Base-by-base conservation (phyloP, 2,329 filamentous ascomycete species). In the Aspergillus caelatus region DNA sequence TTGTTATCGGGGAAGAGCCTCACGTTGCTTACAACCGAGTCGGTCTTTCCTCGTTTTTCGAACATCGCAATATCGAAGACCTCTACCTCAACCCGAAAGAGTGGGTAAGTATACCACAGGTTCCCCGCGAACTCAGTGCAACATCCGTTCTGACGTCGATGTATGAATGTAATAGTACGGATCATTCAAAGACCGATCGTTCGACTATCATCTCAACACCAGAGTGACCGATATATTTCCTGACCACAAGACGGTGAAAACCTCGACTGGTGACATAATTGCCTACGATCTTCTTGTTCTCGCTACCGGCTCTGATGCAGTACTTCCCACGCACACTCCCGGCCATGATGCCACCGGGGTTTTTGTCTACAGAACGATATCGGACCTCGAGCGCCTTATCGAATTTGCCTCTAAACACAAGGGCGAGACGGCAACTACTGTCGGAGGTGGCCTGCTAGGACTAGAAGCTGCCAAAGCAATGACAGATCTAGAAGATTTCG, bases 11-110 rank as follows among this genome's bases (percentile, higher is more conserved):
- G 65, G 93, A 97, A 72, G 93, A 97, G 75, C 83, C 90, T 23
- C 91, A 97, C 80, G 82, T 96, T 60, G 93, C 93, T 23, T 97
- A 97, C 77, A 97, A 97, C 75, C 89, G 94, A 62, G 93, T 97
- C 34, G 93, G 93, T 4, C 83, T 97, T 57, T 96, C 93, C 3
- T 92, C 89, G 64, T 97, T 94, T 82, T 97, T 97, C 75, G 89
- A 92, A 70, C 92, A 96, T 78, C 86, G 93, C 58, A 86, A 90
- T 70, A 90, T 95, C 46, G 92, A 96, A 78, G 91, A 93, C 68
- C 78, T 97, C n/a, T 96, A 96, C 74, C 83, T 97, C 36, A 96
- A 96, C 71, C 90, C 92, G 0, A 83, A 86, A 70, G 89, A 92
- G 84, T 96, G 93, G 92, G 91, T 92, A 78, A 60, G 82, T 64